These are phyloP conservation scores for Sphagnum tenellum DNA, from an alignment of 225 moss, liverwort and hornwort species.

Conservation along the genomic window DNA sequence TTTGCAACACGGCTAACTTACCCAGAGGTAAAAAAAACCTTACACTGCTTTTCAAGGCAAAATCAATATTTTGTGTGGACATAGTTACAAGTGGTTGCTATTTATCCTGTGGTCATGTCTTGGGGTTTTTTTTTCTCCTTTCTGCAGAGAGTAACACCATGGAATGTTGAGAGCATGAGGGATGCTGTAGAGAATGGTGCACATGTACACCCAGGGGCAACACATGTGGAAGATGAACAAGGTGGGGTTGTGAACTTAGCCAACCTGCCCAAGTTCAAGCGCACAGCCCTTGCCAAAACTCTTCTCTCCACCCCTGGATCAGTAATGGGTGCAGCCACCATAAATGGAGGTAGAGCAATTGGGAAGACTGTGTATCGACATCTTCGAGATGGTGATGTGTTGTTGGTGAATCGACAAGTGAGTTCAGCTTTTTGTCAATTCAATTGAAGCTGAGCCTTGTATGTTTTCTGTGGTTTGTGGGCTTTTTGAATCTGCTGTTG, in stretches of 20 bases:
- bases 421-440: conserved; percentile 3
- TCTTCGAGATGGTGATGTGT: conserved; percentile 82
- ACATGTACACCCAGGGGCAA: conserved; percentile 74
- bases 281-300: conserved; percentile 75
- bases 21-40: conserved; percentile 54
- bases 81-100: too few species aligned
- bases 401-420: conserved; percentile 95
- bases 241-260: conserved; percentile 65
- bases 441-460: neutral
- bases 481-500: too few species aligned
- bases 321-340: conserved; percentile 40
- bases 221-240: conserved; percentile 92
- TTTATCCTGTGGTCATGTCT: too few species aligned
- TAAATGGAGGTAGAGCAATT: conserved; percentile 52
- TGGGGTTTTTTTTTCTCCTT: neutral
- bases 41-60: too few species aligned
- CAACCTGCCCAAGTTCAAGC: conserved; percentile 63
- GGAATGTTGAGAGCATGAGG: conserved; percentile 89
- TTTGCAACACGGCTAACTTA: conserved; percentile 95
- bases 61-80: too few species aligned
- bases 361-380: conserved; percentile 92
- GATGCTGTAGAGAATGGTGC: conserved; percentile 96
- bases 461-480: neutral
- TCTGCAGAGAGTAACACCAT: conserved; percentile 83
- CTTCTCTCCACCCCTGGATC: conserved; percentile 84